Conservation (phyloP, 2,329 filamentous ascomycete genomes). For the Colletotrichum sp. region DNA sequence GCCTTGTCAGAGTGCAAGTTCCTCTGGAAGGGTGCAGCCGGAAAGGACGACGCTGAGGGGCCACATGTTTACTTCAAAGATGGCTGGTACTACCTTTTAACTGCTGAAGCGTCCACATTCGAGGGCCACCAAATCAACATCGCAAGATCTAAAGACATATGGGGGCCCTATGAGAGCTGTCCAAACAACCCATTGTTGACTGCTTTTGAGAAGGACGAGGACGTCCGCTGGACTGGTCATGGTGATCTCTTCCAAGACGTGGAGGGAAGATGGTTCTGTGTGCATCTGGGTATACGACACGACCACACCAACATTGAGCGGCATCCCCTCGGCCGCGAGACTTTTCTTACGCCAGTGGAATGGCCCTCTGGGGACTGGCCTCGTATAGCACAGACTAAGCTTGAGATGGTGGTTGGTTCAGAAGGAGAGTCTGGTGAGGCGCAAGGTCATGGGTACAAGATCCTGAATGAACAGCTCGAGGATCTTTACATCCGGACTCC, state of each 20-base stretch:
- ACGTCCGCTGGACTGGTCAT: neutral
- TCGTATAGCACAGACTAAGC: neutral
- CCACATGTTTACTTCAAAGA: conserved; percentile 30
- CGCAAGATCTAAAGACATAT: conserved; percentile 24
- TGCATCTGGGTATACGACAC: neutral
- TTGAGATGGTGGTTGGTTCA: neutral
- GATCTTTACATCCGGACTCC: neutral
- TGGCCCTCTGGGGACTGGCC: neutral
- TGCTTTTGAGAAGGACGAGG: neutral
- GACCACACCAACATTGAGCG: neutral
- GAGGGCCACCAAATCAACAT: conserved; percentile 28
- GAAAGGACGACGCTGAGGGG: conserved; percentile 31
- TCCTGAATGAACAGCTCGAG: neutral
- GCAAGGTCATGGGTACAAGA: neutral
- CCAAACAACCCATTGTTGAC: neutral
- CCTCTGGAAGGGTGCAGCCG: neutral
- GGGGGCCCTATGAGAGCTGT: conserved; percentile 16
- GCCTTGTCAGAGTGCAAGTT: conserved; percentile 21
- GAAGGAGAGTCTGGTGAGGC: neutral
- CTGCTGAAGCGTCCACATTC: conserved; percentile 42
- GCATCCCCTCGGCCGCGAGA: neutral
- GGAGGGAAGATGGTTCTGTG: neutral
- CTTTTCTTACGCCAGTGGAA: neutral
- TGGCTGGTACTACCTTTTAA: conserved; percentile 43
- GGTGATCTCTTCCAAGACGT: neutral